These are phyloP conservation scores for Diutina mesorugosa DNA, from an alignment of 1,139 yeast species.

Conservation along the genomic window DNA sequence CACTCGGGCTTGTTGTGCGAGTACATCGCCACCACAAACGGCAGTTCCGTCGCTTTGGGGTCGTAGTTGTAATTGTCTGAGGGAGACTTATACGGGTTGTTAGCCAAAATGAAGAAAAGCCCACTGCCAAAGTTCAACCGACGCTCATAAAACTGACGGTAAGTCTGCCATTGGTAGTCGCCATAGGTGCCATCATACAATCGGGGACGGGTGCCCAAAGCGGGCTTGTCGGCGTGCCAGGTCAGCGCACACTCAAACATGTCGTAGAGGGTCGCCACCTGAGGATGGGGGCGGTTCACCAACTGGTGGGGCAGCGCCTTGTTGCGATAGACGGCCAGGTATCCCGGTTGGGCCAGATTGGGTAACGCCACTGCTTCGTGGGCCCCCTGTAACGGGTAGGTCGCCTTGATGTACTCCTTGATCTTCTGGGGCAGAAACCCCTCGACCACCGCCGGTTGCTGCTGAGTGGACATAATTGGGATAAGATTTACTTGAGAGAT, in stretches of 20 bases:
- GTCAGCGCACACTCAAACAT: conserved; percentile 30
- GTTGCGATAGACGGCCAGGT: conserved; percentile 45
- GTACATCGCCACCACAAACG: conserved; percentile 40
- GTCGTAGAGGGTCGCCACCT: conserved; percentile 35
- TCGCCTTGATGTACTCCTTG: background rate
- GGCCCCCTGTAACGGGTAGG: background rate
- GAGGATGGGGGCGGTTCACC: conserved; percentile 32
- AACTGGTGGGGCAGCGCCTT: conserved; percentile 17
- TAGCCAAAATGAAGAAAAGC: conserved; percentile 34
- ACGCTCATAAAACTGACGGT: conserved; percentile 24
- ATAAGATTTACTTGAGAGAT: background rate
- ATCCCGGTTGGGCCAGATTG: conserved; percentile 23
- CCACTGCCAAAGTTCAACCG: conserved; percentile 53
- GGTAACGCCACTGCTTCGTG: background rate
- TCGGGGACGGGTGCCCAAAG: conserved; percentile 39
- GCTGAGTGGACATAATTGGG: background rate
- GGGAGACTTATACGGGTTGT: conserved; percentile 17
- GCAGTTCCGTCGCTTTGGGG: conserved; percentile 18
- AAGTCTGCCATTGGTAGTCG: conserved; percentile 37
- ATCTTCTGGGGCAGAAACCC: background rate
- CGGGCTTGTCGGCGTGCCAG: conserved; percentile 22
- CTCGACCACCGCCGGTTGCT: background rate
- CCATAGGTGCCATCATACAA: conserved; percentile 24
- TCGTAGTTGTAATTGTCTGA: conserved; percentile 13
- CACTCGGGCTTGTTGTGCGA: conserved; percentile 49